phyloP scores from a whole-genome alignment of 139 green algal species.

The Tetratostichococcus sp. region DNA sequence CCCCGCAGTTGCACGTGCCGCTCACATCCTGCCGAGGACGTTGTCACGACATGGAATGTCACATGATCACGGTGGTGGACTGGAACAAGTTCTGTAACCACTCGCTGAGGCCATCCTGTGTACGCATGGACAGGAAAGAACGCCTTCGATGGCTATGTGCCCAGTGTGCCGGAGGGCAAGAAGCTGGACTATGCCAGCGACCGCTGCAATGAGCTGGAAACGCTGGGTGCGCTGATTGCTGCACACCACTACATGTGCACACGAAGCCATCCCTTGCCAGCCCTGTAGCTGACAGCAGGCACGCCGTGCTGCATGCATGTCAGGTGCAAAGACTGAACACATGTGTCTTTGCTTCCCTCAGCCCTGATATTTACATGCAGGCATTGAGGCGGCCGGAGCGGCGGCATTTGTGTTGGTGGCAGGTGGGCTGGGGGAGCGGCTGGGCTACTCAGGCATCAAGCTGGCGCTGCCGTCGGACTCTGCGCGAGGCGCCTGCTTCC shows the following conservation, averaged over 20 bases:
- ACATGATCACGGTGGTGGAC: too few species aligned
- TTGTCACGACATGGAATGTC: too few species aligned
- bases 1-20: too few species aligned
- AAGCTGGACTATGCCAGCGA: slow-evolving; percentile 72
- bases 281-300: too few species aligned
- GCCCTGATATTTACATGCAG: slow-evolving; percentile 8
- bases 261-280: too few species aligned
- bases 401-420: slow-evolving; percentile 96
- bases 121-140: slow-evolving; percentile 71
- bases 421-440: slow-evolving; percentile 90
- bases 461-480: slow-evolving; percentile 81
- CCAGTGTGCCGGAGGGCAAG: slow-evolving; percentile 79
- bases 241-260: too few species aligned
- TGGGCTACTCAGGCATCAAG: slow-evolving; percentile 92
- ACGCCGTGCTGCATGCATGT: too few species aligned
- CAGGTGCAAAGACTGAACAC: too few species aligned
- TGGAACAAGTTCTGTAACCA: too few species aligned
- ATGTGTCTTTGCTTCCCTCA: too few species aligned
- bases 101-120: too few species aligned
- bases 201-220: slow-evolving; percentile 64
- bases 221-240: slow-evolving; percentile 2
- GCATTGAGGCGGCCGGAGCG: slow-evolving; percentile 36
- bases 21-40: too few species aligned
- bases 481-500: slow-evolving; percentile 73
- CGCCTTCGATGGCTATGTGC: slow-evolving; percentile 88